phyloP scores from a whole-genome alignment of 2,329 filamentous ascomycete genomes.

The Apiospora hydei region DNA sequence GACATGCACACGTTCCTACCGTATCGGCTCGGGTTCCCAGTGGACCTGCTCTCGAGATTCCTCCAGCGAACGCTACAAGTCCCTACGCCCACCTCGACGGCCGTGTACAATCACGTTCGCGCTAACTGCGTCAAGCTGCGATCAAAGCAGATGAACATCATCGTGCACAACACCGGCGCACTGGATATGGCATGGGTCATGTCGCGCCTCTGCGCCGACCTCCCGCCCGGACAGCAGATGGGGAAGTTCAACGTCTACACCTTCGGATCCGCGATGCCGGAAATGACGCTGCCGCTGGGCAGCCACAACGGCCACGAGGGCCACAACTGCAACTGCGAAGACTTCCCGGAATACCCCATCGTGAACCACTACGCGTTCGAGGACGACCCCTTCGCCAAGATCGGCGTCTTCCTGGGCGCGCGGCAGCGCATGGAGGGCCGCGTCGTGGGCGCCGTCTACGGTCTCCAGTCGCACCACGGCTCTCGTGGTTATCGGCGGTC shows the following conservation, averaged over 20 bases:
- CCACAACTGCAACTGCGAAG: slow-evolving; percentile 20
- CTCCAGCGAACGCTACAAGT: slow-evolving; percentile 43
- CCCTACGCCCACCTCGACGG: slow-evolving; percentile 39
- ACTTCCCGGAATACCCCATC: slow-evolving; percentile 28
- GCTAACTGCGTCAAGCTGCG: slow-evolving; percentile 44
- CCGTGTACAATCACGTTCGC: slow-evolving; percentile 47
- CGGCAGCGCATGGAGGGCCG: slow-evolving; percentile 45
- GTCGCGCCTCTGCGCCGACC: slow-evolving; percentile 46
- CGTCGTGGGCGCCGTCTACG: slow-evolving; percentile 49
- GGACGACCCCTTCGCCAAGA: slow-evolving; percentile 47
- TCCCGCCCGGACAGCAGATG: slow-evolving; percentile 44
- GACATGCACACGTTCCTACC: slow-evolving; percentile 59
- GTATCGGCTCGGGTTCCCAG: slow-evolving; percentile 58
- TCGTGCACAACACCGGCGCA: slow-evolving; percentile 51
- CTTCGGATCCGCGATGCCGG: slow-evolving; percentile 48
- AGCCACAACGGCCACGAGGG: slow-evolving; percentile 24
- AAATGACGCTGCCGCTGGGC: slow-evolving; percentile 47
- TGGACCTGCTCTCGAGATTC: slow-evolving; percentile 55
- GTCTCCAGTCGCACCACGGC: slow-evolving; percentile 37
- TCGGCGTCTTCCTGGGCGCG: slow-evolving; percentile 47
- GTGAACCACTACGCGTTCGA: slow-evolving; percentile 35
- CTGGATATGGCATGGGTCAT: slow-evolving; percentile 46
- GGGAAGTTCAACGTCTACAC: slow-evolving; percentile 53
- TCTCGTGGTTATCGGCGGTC: slow-evolving; percentile 12
- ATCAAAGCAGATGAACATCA: slow-evolving; percentile 45